These are phyloP conservation scores for Tetramitus jugosus DNA, from an alignment of 208 protist genomes.

Conservation along the genomic window DNA sequence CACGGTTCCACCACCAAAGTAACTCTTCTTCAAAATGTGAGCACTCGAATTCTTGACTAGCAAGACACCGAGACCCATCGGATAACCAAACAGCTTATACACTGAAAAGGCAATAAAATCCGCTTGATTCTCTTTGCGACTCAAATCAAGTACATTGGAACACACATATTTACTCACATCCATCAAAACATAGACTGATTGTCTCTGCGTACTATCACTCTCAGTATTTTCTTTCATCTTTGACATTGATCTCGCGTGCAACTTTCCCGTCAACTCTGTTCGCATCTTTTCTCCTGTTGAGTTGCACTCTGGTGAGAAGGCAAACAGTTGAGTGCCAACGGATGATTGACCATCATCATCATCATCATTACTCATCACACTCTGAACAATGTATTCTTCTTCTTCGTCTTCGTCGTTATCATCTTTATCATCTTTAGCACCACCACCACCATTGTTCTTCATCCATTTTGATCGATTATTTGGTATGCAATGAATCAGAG, in stretches of 20 bases:
- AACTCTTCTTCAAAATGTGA: slow-evolving; percentile 42
- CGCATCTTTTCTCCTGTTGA: slow-evolving; percentile 52
- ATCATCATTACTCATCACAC: background rate
- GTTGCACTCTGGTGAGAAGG: slow-evolving; percentile 58
- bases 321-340: slow-evolving; percentile 43
- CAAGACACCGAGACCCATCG: slow-evolving; percentile 57
- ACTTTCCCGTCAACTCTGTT: slow-evolving; percentile 36
- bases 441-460: no score
- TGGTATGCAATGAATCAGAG: slow-evolving; percentile 27
- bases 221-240: background rate
- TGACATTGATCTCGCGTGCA: slow-evolving; percentile 3
- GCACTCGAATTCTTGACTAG: slow-evolving; percentile 32
- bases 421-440: no score
- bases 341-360: slow-evolving; percentile 13
- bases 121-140: slow-evolving; percentile 28
- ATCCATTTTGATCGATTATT: background rate
- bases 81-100: slow-evolving; percentile 71
- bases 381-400: no score
- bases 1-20: slow-evolving; percentile 57
- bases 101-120: slow-evolving; percentile 64
- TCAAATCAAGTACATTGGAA: slow-evolving; percentile 48
- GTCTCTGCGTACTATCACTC: background rate
- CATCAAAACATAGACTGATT: slow-evolving; percentile 48
- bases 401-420: no score
- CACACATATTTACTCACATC: slow-evolving; percentile 49